A percentile compares a stretch with the other conserved stretches of the same genome.
These are phyloP conservation scores for Colletotrichum camelliae DNA, from an alignment of 2,329 filamentous ascomycete species.

Conservation along the genomic window DNA sequence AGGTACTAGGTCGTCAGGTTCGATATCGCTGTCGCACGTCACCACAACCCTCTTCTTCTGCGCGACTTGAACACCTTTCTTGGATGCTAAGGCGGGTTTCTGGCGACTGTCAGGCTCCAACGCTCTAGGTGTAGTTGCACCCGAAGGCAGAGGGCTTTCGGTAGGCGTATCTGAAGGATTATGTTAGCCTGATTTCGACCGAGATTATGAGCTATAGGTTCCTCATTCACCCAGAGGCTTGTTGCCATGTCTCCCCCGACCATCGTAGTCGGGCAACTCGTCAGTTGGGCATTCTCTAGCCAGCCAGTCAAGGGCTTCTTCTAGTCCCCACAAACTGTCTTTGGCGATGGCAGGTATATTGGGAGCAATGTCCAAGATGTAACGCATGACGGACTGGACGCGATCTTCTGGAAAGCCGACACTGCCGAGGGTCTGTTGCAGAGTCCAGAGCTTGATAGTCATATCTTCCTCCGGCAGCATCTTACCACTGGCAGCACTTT, in stretches of 20 bases:
- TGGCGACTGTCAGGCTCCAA: conserved; percentile 32
- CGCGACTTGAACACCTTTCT: conserved; percentile 21
- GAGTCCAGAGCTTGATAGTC: conserved; percentile 80
- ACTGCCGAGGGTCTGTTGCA: conserved; percentile 74
- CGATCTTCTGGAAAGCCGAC: conserved; percentile 71
- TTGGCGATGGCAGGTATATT: conserved; percentile 62
- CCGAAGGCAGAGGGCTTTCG: conserved; percentile 56
- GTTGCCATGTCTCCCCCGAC: conserved; percentile 38
- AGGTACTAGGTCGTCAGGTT: conserved; percentile 76
- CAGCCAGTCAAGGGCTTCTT: conserved; percentile 89
- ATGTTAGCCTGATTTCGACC: background rate
- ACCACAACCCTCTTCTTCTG: conserved; percentile 49
- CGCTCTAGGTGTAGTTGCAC: conserved; percentile 53
- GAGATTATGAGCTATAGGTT: background rate
- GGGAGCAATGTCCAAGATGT: conserved; percentile 71
- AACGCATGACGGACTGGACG: conserved; percentile 67
- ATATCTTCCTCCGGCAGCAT: conserved; percentile 77
- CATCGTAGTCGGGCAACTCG: conserved; percentile 76
- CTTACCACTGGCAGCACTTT: conserved; percentile 49
- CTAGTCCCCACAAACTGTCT: conserved; percentile 81
- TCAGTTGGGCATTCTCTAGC: conserved; percentile 74
- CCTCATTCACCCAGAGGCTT: conserved; percentile 40
- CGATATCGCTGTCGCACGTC: conserved; percentile 72
- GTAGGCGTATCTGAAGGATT: conserved; percentile 47
- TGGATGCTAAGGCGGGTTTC: conserved; percentile 3